These are phyloP conservation scores for Botrytis squamosa DNA, from an alignment of 2,329 filamentous ascomycete species.

Conservation along the genomic window DNA sequence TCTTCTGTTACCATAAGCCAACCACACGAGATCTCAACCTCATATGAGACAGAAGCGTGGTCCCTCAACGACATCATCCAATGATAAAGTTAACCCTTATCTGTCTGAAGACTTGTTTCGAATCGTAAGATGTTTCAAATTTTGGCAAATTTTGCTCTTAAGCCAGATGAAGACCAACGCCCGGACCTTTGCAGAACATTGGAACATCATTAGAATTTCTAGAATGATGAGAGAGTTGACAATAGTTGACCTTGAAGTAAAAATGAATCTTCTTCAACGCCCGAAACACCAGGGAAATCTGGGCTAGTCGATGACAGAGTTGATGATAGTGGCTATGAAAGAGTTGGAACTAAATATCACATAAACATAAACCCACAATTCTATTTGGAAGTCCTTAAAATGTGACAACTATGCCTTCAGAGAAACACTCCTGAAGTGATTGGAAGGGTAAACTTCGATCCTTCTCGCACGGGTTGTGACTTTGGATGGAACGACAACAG, in stretches of 20 bases:
- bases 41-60: neutral
- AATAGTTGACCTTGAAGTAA: neutral
- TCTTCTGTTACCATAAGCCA: neutral
- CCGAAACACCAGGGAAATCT: neutral
- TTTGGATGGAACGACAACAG: neutral
- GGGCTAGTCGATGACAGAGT: neutral
- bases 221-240: neutral
- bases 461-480: neutral
- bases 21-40: neutral
- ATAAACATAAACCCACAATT: neutral
- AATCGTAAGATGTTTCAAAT: constrained; percentile 5
- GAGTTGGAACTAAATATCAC: neutral
- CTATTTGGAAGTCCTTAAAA: neutral
- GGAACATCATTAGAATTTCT: neutral
- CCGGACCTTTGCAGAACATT: neutral
- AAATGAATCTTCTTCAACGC: neutral
- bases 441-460: neutral
- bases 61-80: neutral
- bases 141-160: neutral
- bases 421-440: neutral
- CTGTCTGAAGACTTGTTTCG: neutral
- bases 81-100: neutral
- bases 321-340: too few relatives aligned
- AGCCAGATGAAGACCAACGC: neutral
- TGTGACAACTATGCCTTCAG: too few relatives aligned